Evolutionary conservation across 345 rosid species (phyloP), one percentile per base, ranked within the genome.

Genomic region (Eutrema japonicum): DNA sequence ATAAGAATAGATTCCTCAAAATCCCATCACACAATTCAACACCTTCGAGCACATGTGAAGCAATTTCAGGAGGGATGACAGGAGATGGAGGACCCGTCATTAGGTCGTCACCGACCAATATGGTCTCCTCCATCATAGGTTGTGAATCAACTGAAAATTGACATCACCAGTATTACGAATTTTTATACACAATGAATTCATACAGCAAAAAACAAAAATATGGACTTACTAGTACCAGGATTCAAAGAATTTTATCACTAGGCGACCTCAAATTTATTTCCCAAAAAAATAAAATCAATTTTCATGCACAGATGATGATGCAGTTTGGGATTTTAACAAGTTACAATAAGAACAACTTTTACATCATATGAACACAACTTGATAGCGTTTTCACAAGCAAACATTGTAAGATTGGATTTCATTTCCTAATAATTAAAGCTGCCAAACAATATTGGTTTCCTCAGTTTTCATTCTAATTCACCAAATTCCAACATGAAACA

Each of bases 11-110:
- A 74, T 87, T 95, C 78, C 93, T 85, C 74, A 92, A 81, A 52
- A 88, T 81, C 46, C 93, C 93, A 66, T 95, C 94, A 22, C 99
- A 92, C 64, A 95, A 68, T 27, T 92, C 85, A 68, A 95, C 88
- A 48, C 96, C 97, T 82, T 89, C 85, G 42, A 94, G 85, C 55
- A 94, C 95, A 70, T 92, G 93, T 50, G 96, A 73, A 38, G 99
- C 94, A 48, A 92, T 95, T 81, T 95, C 99, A 71, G 84, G 87
- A 43, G 97, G 96, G 68, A 92, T 84, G 80, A 90, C 37, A 56
- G 97, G 96, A 51, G 96, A 92, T 55, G 97, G 96, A 38, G 90
- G 96, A 16, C 98, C 96, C 89, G 51, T 83, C 99, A 95, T 95
- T 2, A 95, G 81, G 81, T 95, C 97, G 72, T 90, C 99, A 60